Percentiles rank a stretch among this genome's conserved stretches.
phyloP scores from a whole-genome alignment of 2,329 filamentous ascomycete genomes.

The Phyllosticta citribraziliensis region DNA sequence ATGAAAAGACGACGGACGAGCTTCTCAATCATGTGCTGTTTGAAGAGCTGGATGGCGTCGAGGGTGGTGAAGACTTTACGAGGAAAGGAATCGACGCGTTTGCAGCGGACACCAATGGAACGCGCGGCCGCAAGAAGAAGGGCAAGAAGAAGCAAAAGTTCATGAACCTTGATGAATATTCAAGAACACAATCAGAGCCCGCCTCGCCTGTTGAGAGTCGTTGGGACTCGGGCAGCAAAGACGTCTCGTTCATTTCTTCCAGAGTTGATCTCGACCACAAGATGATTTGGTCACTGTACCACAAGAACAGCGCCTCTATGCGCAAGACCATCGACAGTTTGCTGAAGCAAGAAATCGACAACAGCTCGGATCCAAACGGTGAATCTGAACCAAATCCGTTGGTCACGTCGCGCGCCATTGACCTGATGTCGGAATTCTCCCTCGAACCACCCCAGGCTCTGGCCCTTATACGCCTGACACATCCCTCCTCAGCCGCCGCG shows the following conservation, averaged over 20 bases:
- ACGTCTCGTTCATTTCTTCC: conserved; percentile 52
- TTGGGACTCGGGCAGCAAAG: conserved; percentile 48
- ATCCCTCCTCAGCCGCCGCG: conserved; percentile 47
- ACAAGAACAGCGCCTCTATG: conserved; percentile 47
- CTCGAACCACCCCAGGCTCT: conserved; percentile 40
- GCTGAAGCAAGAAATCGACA: conserved; percentile 35
- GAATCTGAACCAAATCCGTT: conserved; percentile 31
- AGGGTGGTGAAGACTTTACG: conserved; percentile 32
- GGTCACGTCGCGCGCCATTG: conserved; percentile 40
- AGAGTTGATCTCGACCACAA: conserved; percentile 39
- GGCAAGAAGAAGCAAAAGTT: conserved; percentile 25
- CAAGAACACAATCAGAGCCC: conserved; percentile 14
- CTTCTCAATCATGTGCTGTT: conserved; percentile 72
- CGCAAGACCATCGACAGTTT: conserved; percentile 46
- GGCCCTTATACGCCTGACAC: conserved; percentile 46
- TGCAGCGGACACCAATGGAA: conserved; percentile 45
- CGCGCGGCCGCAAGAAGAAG: conserved; percentile 34
- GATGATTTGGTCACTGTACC: conserved; percentile 47
- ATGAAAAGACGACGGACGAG: conserved; percentile 64
- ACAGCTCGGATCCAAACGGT: conserved; percentile 10
- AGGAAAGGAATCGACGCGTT: conserved; percentile 79
- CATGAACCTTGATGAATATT: conserved; percentile 21
- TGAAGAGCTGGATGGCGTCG: conserved; percentile 50
- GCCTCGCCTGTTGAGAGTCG: conserved; percentile 34
- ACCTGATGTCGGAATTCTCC: conserved; percentile 45